Evolutionary conservation across 805 yeast species (phyloP), one percentile per base, ranked within the genome.

Genomic region (Grigorovia yakushimaensis): DNA sequence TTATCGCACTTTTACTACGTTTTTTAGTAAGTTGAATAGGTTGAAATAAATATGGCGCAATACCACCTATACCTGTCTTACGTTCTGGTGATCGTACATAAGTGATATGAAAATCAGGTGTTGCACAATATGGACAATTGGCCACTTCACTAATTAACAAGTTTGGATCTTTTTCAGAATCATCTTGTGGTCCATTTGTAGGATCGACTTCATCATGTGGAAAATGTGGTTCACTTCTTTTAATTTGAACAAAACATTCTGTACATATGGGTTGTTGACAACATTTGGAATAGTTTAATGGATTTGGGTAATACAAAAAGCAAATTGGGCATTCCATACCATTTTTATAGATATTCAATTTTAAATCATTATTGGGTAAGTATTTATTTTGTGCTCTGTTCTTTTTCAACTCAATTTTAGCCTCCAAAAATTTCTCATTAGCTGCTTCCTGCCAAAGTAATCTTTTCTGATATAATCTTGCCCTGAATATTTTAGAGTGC

Each of bases 301-400:
- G 49, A n/a, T 41, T 42, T 22, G 49, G 49, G 5, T 46, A 17
- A 43, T 76, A 86, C 9, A 93, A 72, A 62, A 91, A 91, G 61
- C 98, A 91, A 53, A 91, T 91, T 9, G 98, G 98, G 62, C 98
- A 91, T 58, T 93, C 98, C 27, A 74, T 67, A 3, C 87, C 79
- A 48, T 77, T 68, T 46, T 78, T 69, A 68, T 91, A 91, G 19
- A 91, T 67, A 47, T 72, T 65, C 43, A 82, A 66, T 47, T 79
- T 71, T 47, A 83, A 65, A 39, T 68, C 69, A 39, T 64, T 60
- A 43, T 54, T 61, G 5, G 66, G 60, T 51, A 52, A 64, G 39
- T 50, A 43, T 21, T 47, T 39, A 43, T 47, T 53, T 68, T 74
- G 62, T 8, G 76, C 77, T 62, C 65, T 70, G 54, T 82, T 65